Evolutionary conservation across 352 stramenopile genomes (phyloP), one percentile per base, ranked within the genome.

Genomic region (Phytophthora brassicae): DNA sequence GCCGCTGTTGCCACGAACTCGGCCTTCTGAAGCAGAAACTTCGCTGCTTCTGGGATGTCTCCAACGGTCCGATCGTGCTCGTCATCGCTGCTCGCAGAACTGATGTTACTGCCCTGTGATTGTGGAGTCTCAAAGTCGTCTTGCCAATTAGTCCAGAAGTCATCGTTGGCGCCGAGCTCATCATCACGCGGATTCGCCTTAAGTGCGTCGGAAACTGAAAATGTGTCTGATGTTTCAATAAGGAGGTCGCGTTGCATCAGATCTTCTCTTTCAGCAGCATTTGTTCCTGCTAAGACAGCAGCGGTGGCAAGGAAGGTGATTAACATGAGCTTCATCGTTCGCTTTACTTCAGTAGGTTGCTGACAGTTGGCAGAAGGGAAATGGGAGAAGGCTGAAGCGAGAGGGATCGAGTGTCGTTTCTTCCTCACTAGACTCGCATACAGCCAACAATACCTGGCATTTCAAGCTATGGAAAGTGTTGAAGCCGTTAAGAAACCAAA

Each of bases 401-500:
- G 26, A 55, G 56, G 56, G 44, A 17, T 57, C 35, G 28, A 67
- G 52, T 31, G 47, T 62, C 53, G 49, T 66, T 68, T 60, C 26
- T 26, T 52, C 60, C n/a, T 46, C 16, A 20, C 44, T 45, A 66
- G 46, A 17, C 36, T 71, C 63, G 42, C 63, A 70, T 60, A 28
- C 31, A 14, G 33, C 4, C 14, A 14, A 43, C 36, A 43, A 22
- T 17, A 43, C 8, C 47, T 23, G 24, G 29, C n/a, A n/a, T n/a
- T n/a, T n/a, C n/a, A n/a, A n/a, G n/a, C n/a, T n/a, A n/a, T n/a
- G n/a, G n/a, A n/a, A n/a, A 19, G 58, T 53, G 56, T 66, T 70
- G 62, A 70, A 70, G 62, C 42, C 47, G 62, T 70, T 70, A 56
- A 33, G 35, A 70, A 60, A 60, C 48, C 20, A 52, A 60, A 47